phyloP scores from a whole-genome alignment of 129 eudicot species.

The Dittrichia graveolens region DNA sequence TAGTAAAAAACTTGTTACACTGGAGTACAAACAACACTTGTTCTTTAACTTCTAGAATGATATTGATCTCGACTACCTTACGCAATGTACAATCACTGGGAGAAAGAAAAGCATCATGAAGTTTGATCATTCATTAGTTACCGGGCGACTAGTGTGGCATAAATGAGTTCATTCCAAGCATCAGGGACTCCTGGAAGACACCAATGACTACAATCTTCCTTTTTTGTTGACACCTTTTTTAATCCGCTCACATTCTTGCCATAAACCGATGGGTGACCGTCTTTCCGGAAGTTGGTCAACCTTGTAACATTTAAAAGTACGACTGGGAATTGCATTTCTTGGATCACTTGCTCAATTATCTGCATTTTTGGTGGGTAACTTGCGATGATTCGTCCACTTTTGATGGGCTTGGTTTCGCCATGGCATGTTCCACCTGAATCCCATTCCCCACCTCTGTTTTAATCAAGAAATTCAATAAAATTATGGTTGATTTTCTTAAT shows the following conservation, averaged over 20 bases:
- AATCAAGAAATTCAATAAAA: background rate
- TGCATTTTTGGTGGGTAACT: constrained; percentile 82
- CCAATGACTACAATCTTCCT: constrained; percentile 97
- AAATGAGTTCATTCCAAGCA: constrained; percentile 95
- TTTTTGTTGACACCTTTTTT: constrained; percentile 56
- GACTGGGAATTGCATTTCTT: constrained; percentile 61
- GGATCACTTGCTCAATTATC: constrained; percentile 69
- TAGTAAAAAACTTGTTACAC: no score
- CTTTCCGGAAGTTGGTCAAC: constrained; percentile 86
- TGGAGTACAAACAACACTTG: no score
- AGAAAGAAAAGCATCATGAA: background rate
- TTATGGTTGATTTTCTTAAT: constrained; percentile 1
- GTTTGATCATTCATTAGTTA: constrained; percentile 14
- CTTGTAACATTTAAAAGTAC: constrained; percentile 77
- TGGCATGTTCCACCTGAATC: constrained; percentile 93
- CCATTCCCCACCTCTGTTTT: constrained; percentile 95
- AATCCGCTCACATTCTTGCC: constrained; percentile 57
- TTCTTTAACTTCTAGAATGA: background rate
- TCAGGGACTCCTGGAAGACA: constrained; percentile 99
- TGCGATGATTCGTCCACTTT: constrained; percentile 58
- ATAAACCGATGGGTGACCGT: constrained; percentile 89
- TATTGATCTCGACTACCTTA: background rate
- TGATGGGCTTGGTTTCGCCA: constrained; percentile 66
- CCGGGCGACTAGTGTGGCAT: constrained; percentile 59
- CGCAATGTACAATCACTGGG: constrained; percentile 2